Evolutionary conservation across 2,329 filamentous ascomycete genomes (phyloP), one percentile per base, ranked within the genome.

Genomic region (Pseudogymnoascus destructans): DNA sequence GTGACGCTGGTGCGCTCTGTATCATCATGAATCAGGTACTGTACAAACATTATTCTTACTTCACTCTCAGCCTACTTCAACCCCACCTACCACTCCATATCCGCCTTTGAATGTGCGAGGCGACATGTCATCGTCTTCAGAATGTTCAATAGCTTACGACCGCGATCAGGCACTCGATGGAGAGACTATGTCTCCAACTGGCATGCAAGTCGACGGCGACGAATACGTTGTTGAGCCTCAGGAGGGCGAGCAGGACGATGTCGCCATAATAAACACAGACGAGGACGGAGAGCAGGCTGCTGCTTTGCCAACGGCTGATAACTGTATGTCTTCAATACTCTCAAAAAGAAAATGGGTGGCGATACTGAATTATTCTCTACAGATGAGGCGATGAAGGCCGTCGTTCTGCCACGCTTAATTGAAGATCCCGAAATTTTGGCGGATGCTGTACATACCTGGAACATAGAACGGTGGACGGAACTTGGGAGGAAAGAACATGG

Each of bases 351-450:
- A 25, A 19, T 23, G 25, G 46, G 46, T 52, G 15, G 27, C 55
- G 25, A 25, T 58, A 23, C 55, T 56, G 59, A 58, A 68, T 58
- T 13, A 56, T 55, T 40, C 46, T 23, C 55, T 5, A 30, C 55
- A 91, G 87, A 82, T 73, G 87, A 95, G 64, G 86, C 87, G 55
- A 95, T 97, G 81, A 87, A 86, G 75, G 84, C 88, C 66, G 75
- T 85, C 63, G 82, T 90, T 64, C 79, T 97, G 60, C 82, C 84
- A 9, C 82, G 85, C 58, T 75, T 90, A 54, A 65, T 75, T 61
- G 84, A 89, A 64, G 89, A 95, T 64, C 83, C 91, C 63, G 87
- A 89, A 68, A 85, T 86, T 32, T 79, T 92, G 63, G 85, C 85
- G 58, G 89, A 95, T 69, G 78, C 78, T 38, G 74, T 85, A 65